phyloP scores from a whole-genome alignment of 495 filamentous ascomycete species.

The Aspergillus conjunctus region DNA sequence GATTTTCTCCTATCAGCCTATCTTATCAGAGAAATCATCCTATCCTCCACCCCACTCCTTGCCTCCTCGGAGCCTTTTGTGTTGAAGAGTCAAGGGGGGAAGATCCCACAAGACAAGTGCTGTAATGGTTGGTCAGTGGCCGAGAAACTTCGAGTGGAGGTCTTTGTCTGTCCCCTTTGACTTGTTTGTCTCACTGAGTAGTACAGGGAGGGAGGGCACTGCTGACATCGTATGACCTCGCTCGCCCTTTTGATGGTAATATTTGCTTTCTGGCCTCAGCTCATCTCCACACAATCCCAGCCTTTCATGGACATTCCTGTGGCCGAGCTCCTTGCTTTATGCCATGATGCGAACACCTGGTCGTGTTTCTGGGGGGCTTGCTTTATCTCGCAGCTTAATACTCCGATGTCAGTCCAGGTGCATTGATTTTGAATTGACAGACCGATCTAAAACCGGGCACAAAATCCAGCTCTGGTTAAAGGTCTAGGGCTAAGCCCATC shows the following conservation, averaged over 20 bases:
- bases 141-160: background rate
- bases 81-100: no score
- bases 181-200: background rate
- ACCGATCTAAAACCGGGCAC: no score
- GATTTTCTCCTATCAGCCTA: conserved; percentile 25
- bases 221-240: background rate
- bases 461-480: no score
- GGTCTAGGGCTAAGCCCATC: no score
- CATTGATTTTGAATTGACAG: no score
- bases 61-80: background rate
- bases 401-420: background rate
- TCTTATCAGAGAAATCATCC: conserved; percentile 19
- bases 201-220: background rate
- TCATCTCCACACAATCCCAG: background rate
- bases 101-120: background rate
- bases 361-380: background rate
- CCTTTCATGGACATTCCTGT: background rate
- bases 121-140: background rate
- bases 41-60: conserved; percentile 1
- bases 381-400: conserved; percentile 14
- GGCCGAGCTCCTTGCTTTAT: conserved; percentile 1
- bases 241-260: no score
- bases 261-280: background rate
- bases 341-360: background rate
- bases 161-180: background rate